A percentile compares a stretch with the other conserved stretches of the same genome.
These are phyloP conservation scores for Dictyostelium intermedium DNA, from an alignment of 78 protist genomes.

Conservation along the genomic window DNA sequence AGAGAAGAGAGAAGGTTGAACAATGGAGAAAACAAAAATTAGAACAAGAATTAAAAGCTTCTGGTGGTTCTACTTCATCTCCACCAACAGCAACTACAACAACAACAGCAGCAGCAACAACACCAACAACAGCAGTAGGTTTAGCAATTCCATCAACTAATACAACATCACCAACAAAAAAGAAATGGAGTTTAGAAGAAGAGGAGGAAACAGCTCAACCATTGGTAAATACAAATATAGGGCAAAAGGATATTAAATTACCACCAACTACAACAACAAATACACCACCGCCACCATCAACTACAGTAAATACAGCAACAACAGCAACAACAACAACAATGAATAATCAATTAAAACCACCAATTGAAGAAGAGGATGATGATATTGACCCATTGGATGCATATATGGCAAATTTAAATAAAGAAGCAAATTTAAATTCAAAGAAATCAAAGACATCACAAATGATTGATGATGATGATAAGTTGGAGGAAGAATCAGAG, in stretches of 20 bases:
- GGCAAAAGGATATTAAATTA: neutral
- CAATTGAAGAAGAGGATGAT: conserved; percentile 69
- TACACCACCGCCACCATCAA: neutral
- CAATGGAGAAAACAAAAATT: conserved; percentile 71
- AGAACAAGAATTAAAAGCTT: conserved; percentile 11
- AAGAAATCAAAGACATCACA: neutral
- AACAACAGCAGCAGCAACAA: neutral
- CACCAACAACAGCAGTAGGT: neutral
- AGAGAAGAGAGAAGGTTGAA: conserved; percentile 78
- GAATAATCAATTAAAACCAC: neutral
- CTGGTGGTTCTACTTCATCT: neutral
- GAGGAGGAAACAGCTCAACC: conserved; percentile 22
- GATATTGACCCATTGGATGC: conserved; percentile 90
- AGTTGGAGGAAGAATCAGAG: conserved; percentile 17
- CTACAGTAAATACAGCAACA: no score
- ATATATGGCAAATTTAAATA: conserved; percentile 77
- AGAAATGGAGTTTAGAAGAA: conserved; percentile 72
- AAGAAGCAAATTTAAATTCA: neutral
- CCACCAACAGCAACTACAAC: neutral
- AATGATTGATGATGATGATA: conserved; percentile 18
- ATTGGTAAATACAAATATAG: neutral
- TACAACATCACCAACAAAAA: neutral
- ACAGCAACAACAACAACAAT: neutral
- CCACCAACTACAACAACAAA: neutral
- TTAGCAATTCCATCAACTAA: neutral